phyloP scores from a whole-genome alignment of 2,329 filamentous ascomycete genomes.

The Aspergillus hiratsukae region DNA sequence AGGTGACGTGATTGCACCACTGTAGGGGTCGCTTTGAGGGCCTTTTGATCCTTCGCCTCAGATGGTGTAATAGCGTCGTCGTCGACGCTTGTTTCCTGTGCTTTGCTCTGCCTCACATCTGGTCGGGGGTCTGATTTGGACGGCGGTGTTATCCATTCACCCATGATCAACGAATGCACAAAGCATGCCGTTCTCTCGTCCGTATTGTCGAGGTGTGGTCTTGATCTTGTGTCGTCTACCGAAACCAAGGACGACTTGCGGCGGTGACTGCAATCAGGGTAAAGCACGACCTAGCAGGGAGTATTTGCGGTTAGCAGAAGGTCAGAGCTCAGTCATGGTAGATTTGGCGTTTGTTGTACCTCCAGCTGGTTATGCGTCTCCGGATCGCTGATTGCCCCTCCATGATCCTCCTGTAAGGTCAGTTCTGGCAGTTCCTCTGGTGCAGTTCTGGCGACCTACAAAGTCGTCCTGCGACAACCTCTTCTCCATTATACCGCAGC shows the following conservation, averaged over 20 bases:
- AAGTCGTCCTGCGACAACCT: conserved; percentile 6
- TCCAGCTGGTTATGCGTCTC: conserved; percentile 35
- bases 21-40: conserved; percentile 23
- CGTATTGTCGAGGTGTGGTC: conserved; percentile 31
- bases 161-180: conserved; percentile 55
- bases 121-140: conserved; percentile 5
- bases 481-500: conserved; percentile 1
- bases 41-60: conserved; percentile 10
- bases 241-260: conserved; percentile 58
- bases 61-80: not conserved
- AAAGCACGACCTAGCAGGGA: conserved; percentile 52
- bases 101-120: not conserved
- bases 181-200: conserved; percentile 53
- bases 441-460: conserved; percentile 16
- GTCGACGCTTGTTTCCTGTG: not conserved
- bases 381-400: conserved; percentile 30
- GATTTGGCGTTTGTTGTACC: conserved; percentile 17
- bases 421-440: conserved; percentile 1
- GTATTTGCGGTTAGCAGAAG: conserved; percentile 1
- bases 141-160: conserved; percentile 26
- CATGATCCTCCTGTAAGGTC: conserved; percentile 21
- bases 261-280: conserved; percentile 48
- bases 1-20: conserved; percentile 66
- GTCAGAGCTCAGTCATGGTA: not conserved
- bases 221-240: conserved; percentile 37